These are phyloP conservation scores for Entonaema liquescens DNA, from an alignment of 495 filamentous ascomycete species.

Conservation along the genomic window DNA sequence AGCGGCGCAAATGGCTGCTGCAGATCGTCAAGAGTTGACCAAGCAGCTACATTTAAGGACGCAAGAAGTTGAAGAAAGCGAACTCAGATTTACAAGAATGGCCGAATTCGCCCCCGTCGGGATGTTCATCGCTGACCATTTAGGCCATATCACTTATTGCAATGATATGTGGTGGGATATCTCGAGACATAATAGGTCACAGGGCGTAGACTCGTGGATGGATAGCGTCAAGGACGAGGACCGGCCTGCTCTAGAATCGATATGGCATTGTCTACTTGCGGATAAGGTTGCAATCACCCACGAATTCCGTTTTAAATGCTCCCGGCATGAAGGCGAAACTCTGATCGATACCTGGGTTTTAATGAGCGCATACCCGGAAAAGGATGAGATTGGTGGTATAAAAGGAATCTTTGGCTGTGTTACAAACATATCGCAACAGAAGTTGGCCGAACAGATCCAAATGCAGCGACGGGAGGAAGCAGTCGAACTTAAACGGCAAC, in stretches of 20 bases:
- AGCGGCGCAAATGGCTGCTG: conserved; percentile 70
- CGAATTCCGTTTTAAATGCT: conserved; percentile 74
- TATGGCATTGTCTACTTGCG: conserved; percentile 67
- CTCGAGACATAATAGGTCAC: conserved; percentile 62
- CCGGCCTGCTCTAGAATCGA: conserved; percentile 55
- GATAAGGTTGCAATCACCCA: conserved; percentile 64
- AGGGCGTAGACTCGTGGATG: conserved; percentile 69
- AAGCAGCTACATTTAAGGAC: conserved; percentile 72
- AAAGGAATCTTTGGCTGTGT: conserved; percentile 76
- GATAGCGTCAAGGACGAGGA: conserved; percentile 70
- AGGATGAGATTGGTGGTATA: conserved; percentile 61
- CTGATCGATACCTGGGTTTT: conserved; percentile 75
- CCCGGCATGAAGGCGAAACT: conserved; percentile 66
- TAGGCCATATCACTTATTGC: conserved; percentile 70
- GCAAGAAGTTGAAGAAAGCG: conserved; percentile 72
- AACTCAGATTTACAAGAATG: conserved; percentile 78
- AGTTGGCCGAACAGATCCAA: conserved; percentile 70
- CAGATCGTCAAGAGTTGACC: conserved; percentile 71
- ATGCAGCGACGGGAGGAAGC: conserved; percentile 68
- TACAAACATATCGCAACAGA: conserved; percentile 65
- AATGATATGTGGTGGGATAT: conserved; percentile 80
- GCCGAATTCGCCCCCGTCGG: conserved; percentile 77
- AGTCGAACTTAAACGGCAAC: conserved; percentile 70
- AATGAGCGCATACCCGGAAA: conserved; percentile 75
- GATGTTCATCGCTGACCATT: conserved; percentile 73